phyloP scores from a whole-genome alignment of 1,284 basidiomycete genomes.

The Peniophora sp. region DNA sequence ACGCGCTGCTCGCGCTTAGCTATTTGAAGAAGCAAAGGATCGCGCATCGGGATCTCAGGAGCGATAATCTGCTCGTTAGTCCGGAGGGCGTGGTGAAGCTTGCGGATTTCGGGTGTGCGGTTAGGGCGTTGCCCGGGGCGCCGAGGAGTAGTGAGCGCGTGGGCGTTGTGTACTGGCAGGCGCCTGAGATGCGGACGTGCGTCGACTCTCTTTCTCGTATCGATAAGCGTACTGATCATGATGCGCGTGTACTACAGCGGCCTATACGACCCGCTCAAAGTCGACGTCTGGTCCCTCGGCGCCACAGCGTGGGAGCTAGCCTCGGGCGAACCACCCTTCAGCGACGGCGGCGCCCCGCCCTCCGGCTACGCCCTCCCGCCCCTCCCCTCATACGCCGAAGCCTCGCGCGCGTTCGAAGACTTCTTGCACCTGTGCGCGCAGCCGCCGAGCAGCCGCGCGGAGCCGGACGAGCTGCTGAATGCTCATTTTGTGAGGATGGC shows the following conservation, averaged over 20 bases:
- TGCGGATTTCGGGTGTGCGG: slow-evolving; percentile 74
- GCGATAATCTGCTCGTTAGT: slow-evolving; percentile 70
- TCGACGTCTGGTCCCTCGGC: slow-evolving; percentile 75
- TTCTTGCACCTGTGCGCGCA: slow-evolving; percentile 64
- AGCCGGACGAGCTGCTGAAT: slow-evolving; percentile 49
- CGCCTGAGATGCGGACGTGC: slow-evolving; percentile 61
- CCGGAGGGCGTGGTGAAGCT: slow-evolving; percentile 61
- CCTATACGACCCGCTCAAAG: slow-evolving; percentile 63
- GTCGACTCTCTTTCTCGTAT: slow-evolving; percentile 13
- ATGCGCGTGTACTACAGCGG: slow-evolving; percentile 32
- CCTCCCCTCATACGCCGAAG: slow-evolving; percentile 26
- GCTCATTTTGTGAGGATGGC: slow-evolving; percentile 59
- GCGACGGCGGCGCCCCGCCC: slow-evolving; percentile 34
- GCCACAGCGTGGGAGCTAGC: slow-evolving; percentile 79
- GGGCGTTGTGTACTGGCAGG: slow-evolving; percentile 76
- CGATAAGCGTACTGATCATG: not conserved
- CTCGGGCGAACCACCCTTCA: slow-evolving; percentile 65
- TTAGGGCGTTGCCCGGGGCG: slow-evolving; percentile 40
- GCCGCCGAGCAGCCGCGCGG: slow-evolving; percentile 47
- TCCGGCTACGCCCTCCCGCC: too few relatives aligned
- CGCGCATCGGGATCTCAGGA: slow-evolving; percentile 72
- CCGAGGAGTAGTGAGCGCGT: slow-evolving; percentile 47
- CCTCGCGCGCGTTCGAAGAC: slow-evolving; percentile 64
- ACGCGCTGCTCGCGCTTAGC: slow-evolving; percentile 60
- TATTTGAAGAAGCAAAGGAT: slow-evolving; percentile 57